phyloP scores from a whole-genome alignment of 225 moss, liverwort and hornwort species.

The Pseudisothecium myosuroides region DNA sequence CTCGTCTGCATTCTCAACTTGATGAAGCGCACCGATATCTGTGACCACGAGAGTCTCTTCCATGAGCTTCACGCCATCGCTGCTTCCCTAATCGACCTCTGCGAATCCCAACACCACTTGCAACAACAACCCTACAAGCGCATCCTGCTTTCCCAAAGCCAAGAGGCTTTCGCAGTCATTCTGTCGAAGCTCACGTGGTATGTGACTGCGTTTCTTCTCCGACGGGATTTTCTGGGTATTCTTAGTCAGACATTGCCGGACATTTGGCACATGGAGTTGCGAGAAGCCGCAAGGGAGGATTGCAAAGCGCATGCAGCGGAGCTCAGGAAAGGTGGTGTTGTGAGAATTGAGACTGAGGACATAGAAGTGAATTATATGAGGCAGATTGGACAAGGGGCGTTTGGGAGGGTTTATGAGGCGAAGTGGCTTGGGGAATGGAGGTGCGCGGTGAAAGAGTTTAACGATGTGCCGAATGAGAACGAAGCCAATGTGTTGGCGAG shows the following conservation, averaged over 20 bases:
- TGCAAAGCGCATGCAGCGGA: not conserved
- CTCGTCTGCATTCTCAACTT: not conserved
- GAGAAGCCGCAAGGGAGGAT: conserved; percentile 1
- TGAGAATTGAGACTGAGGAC: not conserved
- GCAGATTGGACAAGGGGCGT: not conserved
- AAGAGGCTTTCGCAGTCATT: not conserved
- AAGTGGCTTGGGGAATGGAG: not conserved
- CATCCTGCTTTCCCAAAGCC: not conserved
- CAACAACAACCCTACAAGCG: not conserved
- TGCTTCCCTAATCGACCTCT: not conserved
- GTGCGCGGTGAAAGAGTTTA: conserved; percentile 8
- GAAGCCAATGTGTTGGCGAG: not conserved
- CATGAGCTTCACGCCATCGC: not conserved
- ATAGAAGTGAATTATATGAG: not conserved
- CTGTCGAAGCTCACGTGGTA: conserved; percentile 7
- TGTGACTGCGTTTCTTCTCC: not conserved
- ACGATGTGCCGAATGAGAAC: not conserved
- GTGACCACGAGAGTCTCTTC: not conserved
- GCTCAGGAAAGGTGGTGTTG: not conserved
- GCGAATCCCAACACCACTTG: not conserved
- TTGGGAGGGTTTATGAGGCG: not conserved
- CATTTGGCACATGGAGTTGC: not conserved
- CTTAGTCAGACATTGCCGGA: not conserved
- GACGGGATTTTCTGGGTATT: not conserved
- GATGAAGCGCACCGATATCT: not conserved